Conservation (phyloP, 2,329 filamentous ascomycete species). For the Xylariaceae sp. region DNA sequence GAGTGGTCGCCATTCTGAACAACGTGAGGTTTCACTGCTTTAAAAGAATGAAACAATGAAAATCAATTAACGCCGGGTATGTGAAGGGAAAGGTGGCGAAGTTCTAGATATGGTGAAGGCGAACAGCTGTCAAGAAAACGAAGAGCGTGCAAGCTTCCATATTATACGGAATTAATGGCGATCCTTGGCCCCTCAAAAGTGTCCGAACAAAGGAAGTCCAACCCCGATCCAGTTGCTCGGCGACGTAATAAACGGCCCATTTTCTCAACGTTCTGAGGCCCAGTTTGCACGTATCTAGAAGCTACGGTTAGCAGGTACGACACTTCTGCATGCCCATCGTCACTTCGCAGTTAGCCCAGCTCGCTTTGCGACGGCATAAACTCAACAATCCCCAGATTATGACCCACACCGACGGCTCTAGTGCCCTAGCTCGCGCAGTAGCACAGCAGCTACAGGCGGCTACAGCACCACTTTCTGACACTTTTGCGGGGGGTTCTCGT, state of each 20-base stretch:
- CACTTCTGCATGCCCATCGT: no score
- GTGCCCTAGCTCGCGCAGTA: no score
- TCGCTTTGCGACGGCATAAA: slow-evolving; percentile 25
- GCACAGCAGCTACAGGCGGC: no score
- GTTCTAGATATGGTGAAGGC: neutral
- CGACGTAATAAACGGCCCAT: no score
- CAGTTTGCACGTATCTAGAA: no score
- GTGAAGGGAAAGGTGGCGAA: neutral
- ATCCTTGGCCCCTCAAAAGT: slow-evolving; percentile 5
- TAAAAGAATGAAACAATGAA: neutral
- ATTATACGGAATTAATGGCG: slow-evolving; percentile 1
- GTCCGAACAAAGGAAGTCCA: slow-evolving; percentile 15
- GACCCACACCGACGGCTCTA: neutral
- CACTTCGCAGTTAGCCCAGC: neutral
- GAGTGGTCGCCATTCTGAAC: slow-evolving; percentile 23
- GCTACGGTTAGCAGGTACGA: no score
- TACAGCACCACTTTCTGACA: neutral
- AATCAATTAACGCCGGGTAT: neutral
- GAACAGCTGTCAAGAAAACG: neutral
- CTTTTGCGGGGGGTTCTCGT: slow-evolving; percentile 8
- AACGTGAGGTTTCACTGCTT: neutral
- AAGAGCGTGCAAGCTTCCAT: slow-evolving; percentile 2
- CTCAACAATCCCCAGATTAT: neutral
- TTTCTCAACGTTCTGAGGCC: no score
- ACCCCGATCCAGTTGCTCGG: no score